phyloP scores from a whole-genome alignment of 129 eudicot species.

The Apium graveolens region DNA sequence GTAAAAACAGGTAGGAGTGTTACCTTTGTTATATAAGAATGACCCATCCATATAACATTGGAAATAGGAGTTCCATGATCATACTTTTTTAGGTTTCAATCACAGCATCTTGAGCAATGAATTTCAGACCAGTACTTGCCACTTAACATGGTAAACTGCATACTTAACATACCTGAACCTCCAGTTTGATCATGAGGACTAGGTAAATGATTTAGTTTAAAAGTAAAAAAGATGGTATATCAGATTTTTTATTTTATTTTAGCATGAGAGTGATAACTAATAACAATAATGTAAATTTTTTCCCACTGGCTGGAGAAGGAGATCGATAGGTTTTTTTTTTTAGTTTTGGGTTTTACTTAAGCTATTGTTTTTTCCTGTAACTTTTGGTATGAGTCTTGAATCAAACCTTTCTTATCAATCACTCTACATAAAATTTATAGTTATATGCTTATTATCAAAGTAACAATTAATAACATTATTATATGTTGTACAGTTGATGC shows the following conservation, averaged over 20 bases:
- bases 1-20: neutral
- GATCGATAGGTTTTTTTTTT: neutral
- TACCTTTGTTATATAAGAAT: neutral
- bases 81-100: neutral
- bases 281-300: neutral
- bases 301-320: no score
- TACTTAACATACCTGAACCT: neutral
- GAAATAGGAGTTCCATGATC: neutral
- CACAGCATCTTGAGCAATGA: neutral
- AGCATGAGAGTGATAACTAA: neutral
- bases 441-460: neutral
- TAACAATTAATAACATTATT: neutral
- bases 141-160: neutral
- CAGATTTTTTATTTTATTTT: neutral
- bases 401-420: neutral
- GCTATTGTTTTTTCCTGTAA: neutral
- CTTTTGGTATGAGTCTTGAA: neutral
- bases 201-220: neutral
- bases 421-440: neutral
- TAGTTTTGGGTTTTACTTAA: neutral
- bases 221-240: neutral
- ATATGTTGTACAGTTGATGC: conserved; percentile 39
- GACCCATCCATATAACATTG: neutral
- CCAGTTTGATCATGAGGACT: neutral
- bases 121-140: neutral